phyloP scores from a whole-genome alignment of 2,329 filamentous ascomycete genomes.

The Metarhizium humberi region DNA sequence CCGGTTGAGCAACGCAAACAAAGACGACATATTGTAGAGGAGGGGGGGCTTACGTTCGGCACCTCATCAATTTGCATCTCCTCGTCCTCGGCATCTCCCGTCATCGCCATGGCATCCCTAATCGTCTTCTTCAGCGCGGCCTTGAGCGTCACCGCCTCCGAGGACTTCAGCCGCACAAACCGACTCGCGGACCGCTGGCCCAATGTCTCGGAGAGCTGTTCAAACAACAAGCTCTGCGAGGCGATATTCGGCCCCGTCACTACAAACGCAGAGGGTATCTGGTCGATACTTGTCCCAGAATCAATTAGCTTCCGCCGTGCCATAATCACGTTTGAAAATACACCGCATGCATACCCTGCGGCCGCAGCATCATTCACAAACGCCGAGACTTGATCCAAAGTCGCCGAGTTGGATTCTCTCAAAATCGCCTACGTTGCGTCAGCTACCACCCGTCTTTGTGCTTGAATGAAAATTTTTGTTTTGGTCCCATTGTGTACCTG shows the following conservation, averaged over 20 bases:
- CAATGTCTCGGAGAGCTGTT: constrained; percentile 55
- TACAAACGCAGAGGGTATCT: constrained; percentile 62
- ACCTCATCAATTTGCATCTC: constrained; percentile 36
- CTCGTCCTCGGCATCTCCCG: constrained; percentile 48
- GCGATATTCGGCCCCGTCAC: constrained; percentile 72
- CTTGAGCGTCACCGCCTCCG: constrained; percentile 66
- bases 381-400: constrained; percentile 45
- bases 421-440: constrained; percentile 37
- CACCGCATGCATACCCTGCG: constrained; percentile 17
- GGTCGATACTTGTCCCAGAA: constrained; percentile 24
- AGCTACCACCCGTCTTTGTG: background rate
- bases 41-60: constrained; percentile 36
- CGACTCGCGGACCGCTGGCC: constrained; percentile 36
- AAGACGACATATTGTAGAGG: no score
- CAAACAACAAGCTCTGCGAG: constrained; percentile 64
- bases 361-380: constrained; percentile 39
- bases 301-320: background rate
- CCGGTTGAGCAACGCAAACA: background rate
- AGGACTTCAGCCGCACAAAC: constrained; percentile 59
- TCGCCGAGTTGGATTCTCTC: constrained; percentile 50
- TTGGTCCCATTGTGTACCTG: constrained; percentile 24
- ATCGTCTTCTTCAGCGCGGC: constrained; percentile 65
- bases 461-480: no score
- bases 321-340: background rate
- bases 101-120: constrained; percentile 46